Evolutionary conservation across 441 rosid species (phyloP).

Genomic region (Corymbia citriodora): DNA sequence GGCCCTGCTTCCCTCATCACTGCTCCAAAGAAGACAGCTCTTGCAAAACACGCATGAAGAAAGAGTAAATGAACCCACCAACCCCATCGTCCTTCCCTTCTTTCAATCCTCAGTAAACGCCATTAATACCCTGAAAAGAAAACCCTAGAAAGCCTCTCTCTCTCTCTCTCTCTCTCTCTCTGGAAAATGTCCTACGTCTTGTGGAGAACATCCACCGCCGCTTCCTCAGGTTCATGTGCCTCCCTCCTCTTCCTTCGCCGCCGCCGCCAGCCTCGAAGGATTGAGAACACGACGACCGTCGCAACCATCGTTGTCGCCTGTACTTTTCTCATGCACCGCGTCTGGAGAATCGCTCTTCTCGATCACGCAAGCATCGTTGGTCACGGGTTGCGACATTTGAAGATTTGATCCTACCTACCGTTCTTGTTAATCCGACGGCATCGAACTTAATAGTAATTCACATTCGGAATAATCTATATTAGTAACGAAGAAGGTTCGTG

Average conservation of each 20-base stretch:
- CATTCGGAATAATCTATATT: not conserved
- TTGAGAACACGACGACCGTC: not conserved
- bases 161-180: not conserved
- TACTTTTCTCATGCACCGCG: no score
- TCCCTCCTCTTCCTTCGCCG: constrained; percentile 21
- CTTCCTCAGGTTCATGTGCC: constrained; percentile 29
- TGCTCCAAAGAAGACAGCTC: not conserved
- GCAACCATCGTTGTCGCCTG: no score
- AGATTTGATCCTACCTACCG: no score
- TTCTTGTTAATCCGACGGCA: no score
- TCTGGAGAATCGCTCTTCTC: no score
- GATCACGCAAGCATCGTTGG: no score
- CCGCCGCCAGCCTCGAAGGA: not conserved
- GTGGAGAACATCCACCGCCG: constrained; percentile 53
- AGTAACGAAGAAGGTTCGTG: not conserved
- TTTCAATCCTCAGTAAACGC: not conserved
- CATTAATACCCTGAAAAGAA: not conserved
- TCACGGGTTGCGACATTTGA: no score
- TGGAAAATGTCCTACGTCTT: constrained; percentile 43
- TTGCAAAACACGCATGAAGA: not conserved
- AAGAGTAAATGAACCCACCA: not conserved
- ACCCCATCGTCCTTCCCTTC: not conserved
- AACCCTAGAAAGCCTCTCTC: not conserved
- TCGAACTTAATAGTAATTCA: not conserved
- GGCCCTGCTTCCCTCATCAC: not conserved